Conservation (phyloP, 2,329 filamentous ascomycete genomes). For the Fusarium transvaalense region DNA sequence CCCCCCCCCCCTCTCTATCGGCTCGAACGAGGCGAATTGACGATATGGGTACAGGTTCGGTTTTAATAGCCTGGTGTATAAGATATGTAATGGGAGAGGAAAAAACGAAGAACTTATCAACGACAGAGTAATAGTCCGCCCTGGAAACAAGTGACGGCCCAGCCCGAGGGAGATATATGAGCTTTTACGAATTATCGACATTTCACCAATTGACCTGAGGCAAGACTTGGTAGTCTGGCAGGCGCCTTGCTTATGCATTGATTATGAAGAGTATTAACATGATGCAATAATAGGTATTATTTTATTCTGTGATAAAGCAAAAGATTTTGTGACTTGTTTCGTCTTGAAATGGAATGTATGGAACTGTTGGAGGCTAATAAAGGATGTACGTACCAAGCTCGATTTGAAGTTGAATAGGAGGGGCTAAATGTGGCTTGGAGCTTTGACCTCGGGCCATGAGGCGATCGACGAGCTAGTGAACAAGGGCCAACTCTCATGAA, state of each 20-base stretch:
- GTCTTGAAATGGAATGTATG: constrained; percentile 4
- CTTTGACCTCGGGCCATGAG: constrained; percentile 31
- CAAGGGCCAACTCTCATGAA: constrained; percentile 20
- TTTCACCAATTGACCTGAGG: neutral
- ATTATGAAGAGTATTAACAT: neutral
- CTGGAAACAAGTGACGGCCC: neutral
- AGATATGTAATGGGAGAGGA: neutral
- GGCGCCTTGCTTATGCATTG: no score
- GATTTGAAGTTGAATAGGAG: constrained; percentile 8
- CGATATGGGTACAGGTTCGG: constrained; percentile 14
- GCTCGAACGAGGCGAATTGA: constrained; percentile 38
- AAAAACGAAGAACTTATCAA: constrained; percentile 3
- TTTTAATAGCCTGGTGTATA: neutral
- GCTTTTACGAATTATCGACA: neutral
- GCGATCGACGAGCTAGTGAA: constrained; percentile 23
- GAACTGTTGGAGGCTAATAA: neutral
- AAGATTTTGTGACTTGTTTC: constrained; percentile 3
- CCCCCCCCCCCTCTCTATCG: no score
- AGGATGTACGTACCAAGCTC: neutral
- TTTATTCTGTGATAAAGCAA: neutral
- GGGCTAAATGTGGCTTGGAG: constrained; percentile 33
- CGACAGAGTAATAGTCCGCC: neutral
- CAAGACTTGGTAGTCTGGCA: neutral
- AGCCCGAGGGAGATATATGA: neutral
- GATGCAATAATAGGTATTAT: neutral